phyloP scores from a whole-genome alignment of 179 eudicot genomes.

The Drosera spatulata region DNA sequence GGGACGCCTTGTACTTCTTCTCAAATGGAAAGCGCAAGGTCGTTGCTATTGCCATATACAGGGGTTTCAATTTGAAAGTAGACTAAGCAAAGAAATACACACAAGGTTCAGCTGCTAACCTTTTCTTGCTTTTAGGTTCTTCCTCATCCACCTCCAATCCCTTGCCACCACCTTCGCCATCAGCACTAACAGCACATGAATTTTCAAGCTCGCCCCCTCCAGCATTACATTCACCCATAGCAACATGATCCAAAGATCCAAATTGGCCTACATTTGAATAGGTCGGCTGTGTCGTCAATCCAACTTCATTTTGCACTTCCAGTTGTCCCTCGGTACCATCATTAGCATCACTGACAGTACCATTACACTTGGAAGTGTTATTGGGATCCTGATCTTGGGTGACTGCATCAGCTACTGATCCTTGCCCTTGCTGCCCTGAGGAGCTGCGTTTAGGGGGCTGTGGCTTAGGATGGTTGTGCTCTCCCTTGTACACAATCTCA shows the following conservation, averaged over 20 bases:
- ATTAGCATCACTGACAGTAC: slow-evolving; percentile 10
- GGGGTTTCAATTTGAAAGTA: too few species aligned
- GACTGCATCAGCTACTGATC: slow-evolving; percentile 13
- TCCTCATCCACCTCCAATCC: slow-evolving; percentile 28
- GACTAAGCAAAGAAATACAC: too few species aligned
- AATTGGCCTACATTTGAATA: slow-evolving; percentile 13
- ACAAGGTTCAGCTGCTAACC: slow-evolving; percentile 16
- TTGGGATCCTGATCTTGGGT: slow-evolving; percentile 19
- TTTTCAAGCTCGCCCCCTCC: slow-evolving; percentile 14
- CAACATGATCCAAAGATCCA: slow-evolving; percentile 16
- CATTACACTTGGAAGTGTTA: slow-evolving; percentile 8
- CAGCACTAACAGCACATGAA: slow-evolving; percentile 31
- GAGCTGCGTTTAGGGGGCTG: slow-evolving; percentile 28
- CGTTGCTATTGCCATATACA: too few species aligned
- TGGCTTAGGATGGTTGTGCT: slow-evolving; percentile 64
- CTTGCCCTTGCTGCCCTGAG: slow-evolving; percentile 25
- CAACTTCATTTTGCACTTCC: slow-evolving; percentile 21
- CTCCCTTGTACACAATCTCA: slow-evolving; percentile 77
- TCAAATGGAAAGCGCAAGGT: too few species aligned
- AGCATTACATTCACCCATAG: slow-evolving; percentile 10
- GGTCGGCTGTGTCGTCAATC: slow-evolving; percentile 13
- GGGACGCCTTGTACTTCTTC: too few species aligned
- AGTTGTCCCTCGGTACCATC: slow-evolving; percentile 17
- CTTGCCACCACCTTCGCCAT: slow-evolving; percentile 24
- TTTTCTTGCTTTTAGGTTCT: slow-evolving; percentile 52